Percentiles rank a stretch among this genome's conserved stretches.
Conservation (phyloP, 2,329 filamentous ascomycete genomes). For the Ophiostoma fasciatum region DNA sequence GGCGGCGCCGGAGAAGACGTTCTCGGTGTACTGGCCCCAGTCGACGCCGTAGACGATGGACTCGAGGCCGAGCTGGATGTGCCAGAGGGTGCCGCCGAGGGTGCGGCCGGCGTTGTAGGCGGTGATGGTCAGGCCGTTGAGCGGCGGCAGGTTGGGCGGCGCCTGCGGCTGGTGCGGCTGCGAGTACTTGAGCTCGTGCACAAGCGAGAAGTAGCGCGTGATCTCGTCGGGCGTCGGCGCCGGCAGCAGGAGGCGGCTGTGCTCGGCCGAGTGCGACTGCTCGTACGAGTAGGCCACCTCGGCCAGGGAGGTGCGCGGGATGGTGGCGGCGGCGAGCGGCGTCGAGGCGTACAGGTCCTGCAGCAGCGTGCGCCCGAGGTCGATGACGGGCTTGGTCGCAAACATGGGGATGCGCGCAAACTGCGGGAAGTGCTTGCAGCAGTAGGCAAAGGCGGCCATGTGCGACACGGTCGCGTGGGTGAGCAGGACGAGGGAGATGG, state of each 20-base stretch:
- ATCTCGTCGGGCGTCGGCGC: conserved; percentile 81
- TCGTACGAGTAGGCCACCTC: conserved; percentile 43
- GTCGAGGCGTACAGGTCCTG: conserved; percentile 89
- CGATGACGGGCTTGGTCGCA: conserved; percentile 84
- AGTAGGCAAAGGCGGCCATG: conserved; percentile 86
- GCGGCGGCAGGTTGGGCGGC: conserved; percentile 73
- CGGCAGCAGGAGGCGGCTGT: conserved; percentile 41
- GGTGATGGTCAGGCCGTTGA: conserved; percentile 86
- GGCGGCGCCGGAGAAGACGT: conserved; percentile 82
- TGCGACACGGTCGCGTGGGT: conserved; percentile 89
- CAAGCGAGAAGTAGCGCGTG: conserved; percentile 75
- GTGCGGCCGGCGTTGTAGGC: conserved; percentile 96
- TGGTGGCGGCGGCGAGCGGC: conserved; percentile 72
- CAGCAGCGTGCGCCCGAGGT: conserved; percentile 76
- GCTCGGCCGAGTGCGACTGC: conserved; percentile 31
- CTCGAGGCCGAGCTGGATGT: conserved; percentile 91
- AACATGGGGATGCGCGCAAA: conserved; percentile 91
- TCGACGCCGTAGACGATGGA: conserved; percentile 96
- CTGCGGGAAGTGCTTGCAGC: conserved; percentile 87
- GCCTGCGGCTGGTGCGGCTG: conserved; percentile 84
- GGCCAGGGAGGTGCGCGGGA: conserved; percentile 58
- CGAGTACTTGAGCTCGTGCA: conserved; percentile 90
- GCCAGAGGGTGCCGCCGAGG: conserved; percentile 94
- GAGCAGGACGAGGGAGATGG: conserved; percentile 81
- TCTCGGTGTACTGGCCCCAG: conserved; percentile 96